Base-by-base conservation (phyloP, 1,139 yeast genomes). In the Geotrichum australiense region DNA sequence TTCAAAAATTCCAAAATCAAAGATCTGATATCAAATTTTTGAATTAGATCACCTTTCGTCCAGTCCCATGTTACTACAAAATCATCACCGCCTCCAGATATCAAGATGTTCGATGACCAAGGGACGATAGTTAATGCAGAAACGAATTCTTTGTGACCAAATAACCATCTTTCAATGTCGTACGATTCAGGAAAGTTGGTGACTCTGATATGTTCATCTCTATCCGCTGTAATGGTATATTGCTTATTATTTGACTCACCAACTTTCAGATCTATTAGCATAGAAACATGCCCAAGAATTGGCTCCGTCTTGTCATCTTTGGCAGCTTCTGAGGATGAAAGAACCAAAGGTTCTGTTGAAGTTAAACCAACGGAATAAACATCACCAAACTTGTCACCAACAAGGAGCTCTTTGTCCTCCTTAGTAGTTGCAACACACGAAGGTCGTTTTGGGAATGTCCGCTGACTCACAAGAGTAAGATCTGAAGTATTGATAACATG, bases 301-400 rank as follows among this genome's bases (percentile, higher is more conserved):
- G 97, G 96, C 32, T 59, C 12, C 6, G 37, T 26, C 25, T 27
- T 30, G 6, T 39, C 36, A 14, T 41, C 44, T 21, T 36, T 41
- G 8, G 44, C 44, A 14, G 44, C 37, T 34, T 41, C 44, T 18
- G 44, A 41, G 26, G 20, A 47, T 24, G 38, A 49, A 22, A 28
- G 51, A 45, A n/a, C 46, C 39, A 45, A 36, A 15, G 42, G 27
- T 30, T 51, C 57, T 7, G 43, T 30, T 5, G 41, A 40, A n/a
- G 35, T 35, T 26, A 79, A 62, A 4, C 69, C 61, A 15, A 82
- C 70, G 1, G 71, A 59, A 58, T 84, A 91, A 5, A 87, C 96
- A 62, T 93, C 99, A 37, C 99, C 99, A 59, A 89, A 91, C 65
- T 93, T 93, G 61, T 93, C 99, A n/a, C 94, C 96, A 16, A 87